Evolutionary conservation across 441 rosid species (phyloP).

Genomic region (Populus hybrid): DNA sequence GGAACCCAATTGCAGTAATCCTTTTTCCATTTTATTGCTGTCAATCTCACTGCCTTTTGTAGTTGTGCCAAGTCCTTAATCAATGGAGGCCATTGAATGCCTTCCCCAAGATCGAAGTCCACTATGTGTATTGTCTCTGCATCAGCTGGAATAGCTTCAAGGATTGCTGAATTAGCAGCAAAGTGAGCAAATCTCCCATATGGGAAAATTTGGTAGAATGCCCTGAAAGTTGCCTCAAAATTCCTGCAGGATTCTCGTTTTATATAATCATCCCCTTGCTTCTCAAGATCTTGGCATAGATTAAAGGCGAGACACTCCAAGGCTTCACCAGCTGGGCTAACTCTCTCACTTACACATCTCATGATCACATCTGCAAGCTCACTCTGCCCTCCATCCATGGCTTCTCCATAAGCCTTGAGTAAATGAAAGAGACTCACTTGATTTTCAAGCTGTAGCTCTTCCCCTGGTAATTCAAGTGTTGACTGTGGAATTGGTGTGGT

Average conservation of each 20-base stretch:
- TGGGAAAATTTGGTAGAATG: conserved; percentile 22
- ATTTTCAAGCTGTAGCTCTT: conserved; percentile 29
- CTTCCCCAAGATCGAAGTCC: conserved; percentile 44
- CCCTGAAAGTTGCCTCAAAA: conserved; percentile 22
- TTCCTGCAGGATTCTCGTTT: conserved; percentile 25
- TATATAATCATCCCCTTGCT: conserved; percentile 20
- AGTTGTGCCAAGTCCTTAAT: conserved; percentile 27
- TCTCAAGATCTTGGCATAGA: conserved; percentile 23
- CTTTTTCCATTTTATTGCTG: conserved; percentile 24
- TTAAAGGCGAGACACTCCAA: conserved; percentile 39
- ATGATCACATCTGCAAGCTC: conserved; percentile 44
- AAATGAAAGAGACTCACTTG: conserved; percentile 38
- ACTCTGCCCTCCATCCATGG: conserved; percentile 35
- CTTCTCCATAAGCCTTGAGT: conserved; percentile 53
- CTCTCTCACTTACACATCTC: conserved; percentile 36
- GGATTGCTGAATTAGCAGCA: conserved; percentile 29
- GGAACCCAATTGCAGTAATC: conserved; percentile 5
- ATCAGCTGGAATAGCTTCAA: conserved; percentile 24
- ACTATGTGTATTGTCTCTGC: conserved; percentile 22
- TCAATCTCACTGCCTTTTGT: conserved; percentile 25
- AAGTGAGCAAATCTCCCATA: conserved; percentile 34
- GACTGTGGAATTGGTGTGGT: not conserved
- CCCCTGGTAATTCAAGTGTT: conserved; percentile 23
- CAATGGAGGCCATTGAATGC: conserved; percentile 42
- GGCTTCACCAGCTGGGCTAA: conserved; percentile 38